Base-by-base conservation (phyloP, 2,329 filamentous ascomycete genomes). In the Hypocreales sp. region DNA sequence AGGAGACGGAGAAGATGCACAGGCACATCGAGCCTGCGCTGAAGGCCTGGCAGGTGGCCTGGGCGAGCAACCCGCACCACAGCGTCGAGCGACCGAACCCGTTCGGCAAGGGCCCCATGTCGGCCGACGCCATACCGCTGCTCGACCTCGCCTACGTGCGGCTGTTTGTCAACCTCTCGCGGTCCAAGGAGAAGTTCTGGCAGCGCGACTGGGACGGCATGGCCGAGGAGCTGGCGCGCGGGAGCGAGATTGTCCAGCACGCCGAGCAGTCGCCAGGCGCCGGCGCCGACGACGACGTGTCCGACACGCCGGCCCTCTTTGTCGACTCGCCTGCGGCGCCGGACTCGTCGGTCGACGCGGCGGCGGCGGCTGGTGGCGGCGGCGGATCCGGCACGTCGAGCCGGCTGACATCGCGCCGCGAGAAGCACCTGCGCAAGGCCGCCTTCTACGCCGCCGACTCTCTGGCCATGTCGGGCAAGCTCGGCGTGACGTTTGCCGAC, bases 1-100 rank as follows among this genome's bases (percentile, higher is more conserved):
- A 87, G 37, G 87, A 95, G 51, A 92, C 83, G 0, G 86, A 95
- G 39, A 83, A 84, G 37, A 92, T 95, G 84, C 86, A 94, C 48
- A 72, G 79, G 2, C 84, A 93, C 44, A 92, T 95, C 31, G 86
- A 94, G 49, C 87, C 87, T 8, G 87, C 87, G 3, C 60, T 98
- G 34, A 79, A 84, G 48, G 86, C 87, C 7, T 98, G 90, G 90
- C 83, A 93, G 54, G 69, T 78, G 25, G 86, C 84, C 1, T 95
- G 87, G 87, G 73, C 77, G 22, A 80, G 74, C 42, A 92, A 90
- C 45, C 79, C 82, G 8, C 71, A 79, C 23, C 84, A 93, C 48
- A 84, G 76, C 40, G 56, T 90, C 5, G 80, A 92, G 47, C 67
- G 82, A 27, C 83, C 83, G 0, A 92, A 90, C 46, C 81, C 82